Base-by-base conservation (phyloP, 2,329 filamentous ascomycete species). In the Fonsecaea pugnacius region DNA sequence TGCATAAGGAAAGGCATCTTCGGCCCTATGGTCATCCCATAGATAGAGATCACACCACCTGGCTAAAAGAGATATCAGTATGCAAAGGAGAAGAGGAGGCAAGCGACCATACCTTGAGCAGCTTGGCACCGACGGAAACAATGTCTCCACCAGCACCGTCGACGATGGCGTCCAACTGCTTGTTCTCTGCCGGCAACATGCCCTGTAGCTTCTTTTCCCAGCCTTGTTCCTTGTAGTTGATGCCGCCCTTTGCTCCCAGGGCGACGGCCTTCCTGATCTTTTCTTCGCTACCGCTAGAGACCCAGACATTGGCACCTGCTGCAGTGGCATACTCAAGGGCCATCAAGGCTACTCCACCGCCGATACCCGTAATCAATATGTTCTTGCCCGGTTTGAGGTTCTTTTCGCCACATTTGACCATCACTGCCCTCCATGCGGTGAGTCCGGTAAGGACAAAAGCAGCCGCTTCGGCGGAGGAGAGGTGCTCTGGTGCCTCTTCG, bases 141-240 rank as follows among this genome's bases (percentile, higher is more conserved):
- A 96, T 83, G 77, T 96, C 89, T 1, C 92, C 93, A 2, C 94
- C 94, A 0, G 94, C 93, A 1, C 95, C 94, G 77, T 98, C 95
- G 70, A 98, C 85, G 54, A 98, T 89, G 21, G 90, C 88, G 77
- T 98, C 95, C 68, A 83, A 91, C 59, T 87, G 87, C 68, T 88
- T 83, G 53, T 89, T 86, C 46, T 79, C 76, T 0, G 90, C 87
- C 30, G 96, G 79, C 71, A 88, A 73, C 53, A 77, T 77, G 21
- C 71, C 73, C 61, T 81, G 77, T 62, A 97, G 78, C 73, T 90
- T 86, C 82, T 89, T 90, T 64, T 96, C 91, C 94, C 94, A 98
- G 1, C 82, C 87, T 32, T 86, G 81, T 58, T 89, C 85, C 75
- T 88, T 91, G 77, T 98, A 98, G 66, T 78, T 87, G 8, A 96